phyloP scores from a whole-genome alignment of 768 basidiomycete genomes.

The Mrakia blollopis region DNA sequence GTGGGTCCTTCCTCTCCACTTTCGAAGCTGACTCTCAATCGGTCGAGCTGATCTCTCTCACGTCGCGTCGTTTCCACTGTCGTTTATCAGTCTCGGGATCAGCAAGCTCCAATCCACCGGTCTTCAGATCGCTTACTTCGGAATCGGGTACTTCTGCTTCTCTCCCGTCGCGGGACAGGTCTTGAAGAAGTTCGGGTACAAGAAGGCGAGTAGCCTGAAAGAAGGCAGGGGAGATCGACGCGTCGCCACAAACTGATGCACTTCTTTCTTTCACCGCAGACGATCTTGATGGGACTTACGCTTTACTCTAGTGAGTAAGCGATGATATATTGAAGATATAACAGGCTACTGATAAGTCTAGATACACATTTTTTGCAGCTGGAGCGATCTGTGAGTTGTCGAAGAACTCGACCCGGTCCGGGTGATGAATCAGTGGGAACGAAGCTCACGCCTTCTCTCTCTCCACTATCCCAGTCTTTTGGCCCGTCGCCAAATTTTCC shows the following conservation, averaged over 20 bases:
- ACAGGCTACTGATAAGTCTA: too few relatives aligned
- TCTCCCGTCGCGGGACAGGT: slow-evolving; percentile 5
- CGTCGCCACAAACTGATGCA: not conserved
- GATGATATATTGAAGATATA: too few relatives aligned
- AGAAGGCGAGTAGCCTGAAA: slow-evolving; percentile 17
- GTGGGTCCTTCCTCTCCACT: too few relatives aligned
- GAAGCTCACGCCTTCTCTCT: too few relatives aligned
- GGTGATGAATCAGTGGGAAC: too few relatives aligned
- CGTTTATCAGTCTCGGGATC: slow-evolving; percentile 62
- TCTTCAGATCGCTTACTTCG: not conserved
- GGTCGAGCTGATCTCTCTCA: too few relatives aligned
- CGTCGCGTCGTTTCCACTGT: too few relatives aligned
- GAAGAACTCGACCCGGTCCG: too few relatives aligned
- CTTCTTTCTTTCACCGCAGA: not conserved
- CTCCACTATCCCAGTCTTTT: slow-evolving; percentile 6
- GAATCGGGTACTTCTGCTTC: slow-evolving; percentile 69
- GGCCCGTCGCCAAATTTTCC: slow-evolving; percentile 4
- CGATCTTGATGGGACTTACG: not conserved
- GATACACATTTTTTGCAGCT: too few relatives aligned
- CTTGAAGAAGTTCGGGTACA: not conserved
- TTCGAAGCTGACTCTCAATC: too few relatives aligned
- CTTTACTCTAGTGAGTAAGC: not conserved
- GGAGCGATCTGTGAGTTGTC: too few relatives aligned
- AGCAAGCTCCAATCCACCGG: slow-evolving; percentile 86
- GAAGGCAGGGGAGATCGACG: not conserved